Base-by-base conservation (phyloP, 1,284 basidiomycete genomes). In the Melanopsichium pennsylvanicum region DNA sequence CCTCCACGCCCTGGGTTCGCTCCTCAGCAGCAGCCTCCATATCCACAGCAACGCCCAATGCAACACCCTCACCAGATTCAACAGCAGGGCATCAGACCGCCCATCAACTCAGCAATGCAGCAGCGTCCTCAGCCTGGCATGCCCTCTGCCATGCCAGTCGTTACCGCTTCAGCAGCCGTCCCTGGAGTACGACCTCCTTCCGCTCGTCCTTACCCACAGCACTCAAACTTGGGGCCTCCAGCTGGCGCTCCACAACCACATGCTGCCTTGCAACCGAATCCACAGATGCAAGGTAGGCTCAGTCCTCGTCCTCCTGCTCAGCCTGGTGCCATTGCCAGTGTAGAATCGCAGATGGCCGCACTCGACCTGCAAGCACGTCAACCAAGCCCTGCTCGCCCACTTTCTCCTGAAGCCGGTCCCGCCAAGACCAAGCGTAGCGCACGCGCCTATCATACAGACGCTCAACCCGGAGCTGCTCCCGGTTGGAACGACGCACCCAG, bases 371-470 rank as follows among this genome's bases (percentile, higher is more conserved):
- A 63, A 27, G 48, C 44, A 26, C 52, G 45, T 16, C 70, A 61
- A 19, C 55, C 58, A 2, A 50, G 44, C 12, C 54, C 66, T 9
- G 40, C 52, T 21, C 45, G 63, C 18, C 42, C 43, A 12, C 39
- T 36, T 6, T 40, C 55, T 1, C 45, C 44, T 12, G 57, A 58
- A 11, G 54, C 54, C 16, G 76, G 71, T 7, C 71, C 74, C 2
- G 70, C 75, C 0, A 66, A 61, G 25, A 71, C 74, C 9, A 81
- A 80, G 60, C 54, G 81, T 12, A 72, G 74, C 29, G 79, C 80
- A 9, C 72, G 81, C 16, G 80, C 79, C 26, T 81, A 81, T 35
- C 81, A 81, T 46, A 74, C 76, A 18, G 76, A 81, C 19, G 68
- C 68, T 3, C 57, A 64, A 7, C 51, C 69, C 5, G 42, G 45